These are phyloP conservation scores for Mortierella sp. DNA, from an alignment of 371 early-diverging fungal genomes.

Conservation along the genomic window DNA sequence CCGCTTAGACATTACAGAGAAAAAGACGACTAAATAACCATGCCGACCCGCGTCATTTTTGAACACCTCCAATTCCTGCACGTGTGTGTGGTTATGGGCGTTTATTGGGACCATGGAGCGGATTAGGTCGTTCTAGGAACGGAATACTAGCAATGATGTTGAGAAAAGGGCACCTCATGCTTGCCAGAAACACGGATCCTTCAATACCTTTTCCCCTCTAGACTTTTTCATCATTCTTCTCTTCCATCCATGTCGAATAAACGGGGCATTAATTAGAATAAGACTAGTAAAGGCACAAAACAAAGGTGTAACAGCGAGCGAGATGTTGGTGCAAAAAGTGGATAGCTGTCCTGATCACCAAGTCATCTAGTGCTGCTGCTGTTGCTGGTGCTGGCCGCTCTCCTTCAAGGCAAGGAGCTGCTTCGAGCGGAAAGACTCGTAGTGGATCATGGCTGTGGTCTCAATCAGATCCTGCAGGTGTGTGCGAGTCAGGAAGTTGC, in stretches of 20 bases:
- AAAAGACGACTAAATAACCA: not conserved
- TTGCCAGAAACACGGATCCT: constrained; percentile 23
- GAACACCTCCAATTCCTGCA: not conserved
- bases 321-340: no score
- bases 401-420: constrained; percentile 89
- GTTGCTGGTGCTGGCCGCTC: constrained; percentile 54
- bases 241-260: constrained; percentile 51
- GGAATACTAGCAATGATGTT: constrained; percentile 70
- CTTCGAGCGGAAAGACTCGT: constrained; percentile 92
- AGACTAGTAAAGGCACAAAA: no score
- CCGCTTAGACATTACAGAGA: constrained; percentile 14
- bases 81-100: not conserved
- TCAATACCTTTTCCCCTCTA: not conserved
- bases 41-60: not conserved
- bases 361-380: constrained; percentile 9
- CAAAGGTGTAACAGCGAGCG: no score
- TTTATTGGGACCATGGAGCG: no score
- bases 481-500: constrained; percentile 88
- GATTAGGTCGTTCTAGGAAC: no score
- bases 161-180: constrained; percentile 32
- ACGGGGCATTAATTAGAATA: constrained; percentile 40
- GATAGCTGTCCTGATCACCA: not conserved
- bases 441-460: constrained; percentile 87
- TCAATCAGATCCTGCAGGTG: constrained; percentile 90
- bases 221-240: not conserved